phyloP scores from a whole-genome alignment of 202 grass and related monocot species.

The Sporobolus alterniflorus region DNA sequence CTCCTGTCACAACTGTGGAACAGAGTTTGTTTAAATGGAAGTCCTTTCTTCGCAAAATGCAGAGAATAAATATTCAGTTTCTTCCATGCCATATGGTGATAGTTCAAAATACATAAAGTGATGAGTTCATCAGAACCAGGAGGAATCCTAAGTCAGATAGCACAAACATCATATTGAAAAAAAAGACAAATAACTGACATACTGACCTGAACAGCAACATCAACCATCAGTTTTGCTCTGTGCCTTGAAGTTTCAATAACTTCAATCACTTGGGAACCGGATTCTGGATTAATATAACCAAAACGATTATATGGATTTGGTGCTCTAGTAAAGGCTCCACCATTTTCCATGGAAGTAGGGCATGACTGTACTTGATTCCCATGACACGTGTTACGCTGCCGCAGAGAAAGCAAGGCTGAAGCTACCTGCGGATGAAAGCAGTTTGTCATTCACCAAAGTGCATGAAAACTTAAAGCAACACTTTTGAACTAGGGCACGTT shows the following conservation, averaged over 20 bases:
- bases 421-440: conserved; percentile 70
- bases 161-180: conserved; percentile 7
- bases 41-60: not conserved
- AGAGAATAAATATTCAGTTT: not conserved
- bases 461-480: conserved; percentile 35
- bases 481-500: not conserved
- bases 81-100: not conserved
- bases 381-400: conserved; percentile 90
- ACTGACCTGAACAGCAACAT: conserved; percentile 93
- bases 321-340: conserved; percentile 54
- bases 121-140: conserved; percentile 13
- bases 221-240: conserved; percentile 92
- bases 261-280: conserved; percentile 89
- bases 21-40: not conserved
- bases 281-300: conserved; percentile 72
- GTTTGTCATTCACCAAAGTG: conserved; percentile 9
- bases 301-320: conserved; percentile 52
- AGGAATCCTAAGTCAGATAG: not conserved
- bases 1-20: not conserved
- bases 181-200: conserved; percentile 20
- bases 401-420: conserved; percentile 75
- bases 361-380: conserved; percentile 66
- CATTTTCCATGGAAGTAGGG: conserved; percentile 67
- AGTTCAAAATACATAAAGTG: conserved; percentile 7
- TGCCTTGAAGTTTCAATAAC: conserved; percentile 83